These are phyloP conservation scores for Aspergillus versicolor DNA, from an alignment of 2,329 filamentous ascomycete species.

Conservation along the genomic window DNA sequence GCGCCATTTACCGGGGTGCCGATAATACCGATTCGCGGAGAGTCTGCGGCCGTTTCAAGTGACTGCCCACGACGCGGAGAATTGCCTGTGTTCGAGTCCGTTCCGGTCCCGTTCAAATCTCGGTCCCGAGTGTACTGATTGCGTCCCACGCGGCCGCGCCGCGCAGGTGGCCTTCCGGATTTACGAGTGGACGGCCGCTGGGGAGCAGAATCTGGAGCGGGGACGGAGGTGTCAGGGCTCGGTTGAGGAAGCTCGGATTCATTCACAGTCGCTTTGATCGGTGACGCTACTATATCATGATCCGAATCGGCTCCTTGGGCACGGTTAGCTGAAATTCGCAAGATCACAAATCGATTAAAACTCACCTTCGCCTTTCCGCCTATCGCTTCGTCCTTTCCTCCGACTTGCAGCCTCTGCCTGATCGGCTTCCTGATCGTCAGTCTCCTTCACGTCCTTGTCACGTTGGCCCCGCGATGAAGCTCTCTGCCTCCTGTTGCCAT, in stretches of 20 bases:
- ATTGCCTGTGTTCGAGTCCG: slow-evolving; percentile 33
- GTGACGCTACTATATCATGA: slow-evolving; percentile 63
- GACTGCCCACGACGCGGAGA: slow-evolving; percentile 43
- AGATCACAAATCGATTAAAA: not conserved
- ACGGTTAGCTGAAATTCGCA: slow-evolving; percentile 33
- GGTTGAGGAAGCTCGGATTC: slow-evolving; percentile 42
- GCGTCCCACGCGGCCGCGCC: slow-evolving; percentile 64
- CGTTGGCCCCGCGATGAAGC: slow-evolving; percentile 54
- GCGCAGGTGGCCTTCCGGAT: slow-evolving; percentile 62
- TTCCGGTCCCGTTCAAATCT: slow-evolving; percentile 58
- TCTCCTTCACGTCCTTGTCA: slow-evolving; percentile 49
- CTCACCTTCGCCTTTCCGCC: slow-evolving; percentile 76
- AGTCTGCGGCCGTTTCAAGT: slow-evolving; percentile 40
- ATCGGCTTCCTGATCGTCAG: slow-evolving; percentile 67
- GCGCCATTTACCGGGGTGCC: slow-evolving; percentile 56
- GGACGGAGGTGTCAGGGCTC: slow-evolving; percentile 44
- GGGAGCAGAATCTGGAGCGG: slow-evolving; percentile 35
- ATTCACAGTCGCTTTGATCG: slow-evolving; percentile 42
- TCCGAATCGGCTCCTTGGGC: slow-evolving; percentile 62
- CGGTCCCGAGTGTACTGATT: slow-evolving; percentile 82
- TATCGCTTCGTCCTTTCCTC: slow-evolving; percentile 77
- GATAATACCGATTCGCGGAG: slow-evolving; percentile 37
- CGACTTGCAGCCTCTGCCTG: slow-evolving; percentile 73
- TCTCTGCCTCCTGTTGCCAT: slow-evolving; percentile 59
- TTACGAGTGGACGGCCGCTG: slow-evolving; percentile 56